Conservation (phyloP, 176 grass and related monocot genomes). For the Tillandsia fasciculata region DNA sequence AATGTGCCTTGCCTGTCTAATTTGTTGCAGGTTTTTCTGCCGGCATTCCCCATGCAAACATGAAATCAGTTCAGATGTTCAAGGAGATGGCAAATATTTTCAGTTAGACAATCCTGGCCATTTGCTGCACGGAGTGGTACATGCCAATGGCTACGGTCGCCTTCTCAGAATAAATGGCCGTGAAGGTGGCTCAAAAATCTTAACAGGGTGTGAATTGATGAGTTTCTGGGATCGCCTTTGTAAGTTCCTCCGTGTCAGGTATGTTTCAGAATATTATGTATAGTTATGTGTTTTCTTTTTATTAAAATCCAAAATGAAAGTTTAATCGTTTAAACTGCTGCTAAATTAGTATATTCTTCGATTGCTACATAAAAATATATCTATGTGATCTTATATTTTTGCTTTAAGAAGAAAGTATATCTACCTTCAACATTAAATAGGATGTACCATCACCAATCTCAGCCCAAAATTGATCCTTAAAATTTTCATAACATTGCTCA, state of each 20-base stretch:
- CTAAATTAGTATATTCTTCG: too few relatives aligned
- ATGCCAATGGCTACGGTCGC: conserved; percentile 75
- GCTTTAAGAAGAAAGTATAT: too few relatives aligned
- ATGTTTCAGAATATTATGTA: not conserved
- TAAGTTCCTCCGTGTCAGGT: conserved; percentile 63
- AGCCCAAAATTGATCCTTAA: too few relatives aligned
- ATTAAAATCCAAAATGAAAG: not conserved
- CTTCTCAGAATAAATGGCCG: conserved; percentile 49
- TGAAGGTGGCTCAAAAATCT: conserved; percentile 39
- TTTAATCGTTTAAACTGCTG: not conserved
- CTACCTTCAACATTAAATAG: too few relatives aligned
- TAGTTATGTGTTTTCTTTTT: not conserved
- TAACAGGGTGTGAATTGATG: conserved; percentile 54
- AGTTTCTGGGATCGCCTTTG: conserved; percentile 69
- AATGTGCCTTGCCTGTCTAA: not conserved
- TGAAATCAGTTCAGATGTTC: conserved; percentile 12
- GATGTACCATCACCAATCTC: too few relatives aligned
- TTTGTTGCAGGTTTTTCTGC: not conserved
- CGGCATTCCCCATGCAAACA: conserved; percentile 34
- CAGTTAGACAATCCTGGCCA: conserved; percentile 37
- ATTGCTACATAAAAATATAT: too few relatives aligned
- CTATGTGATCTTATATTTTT: too few relatives aligned
- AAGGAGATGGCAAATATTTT: conserved; percentile 26
- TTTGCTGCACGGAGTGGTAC: conserved; percentile 57
- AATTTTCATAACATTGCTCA: not conserved